phyloP scores from a whole-genome alignment of 768 basidiomycete species.

The Boletus edulis region DNA sequence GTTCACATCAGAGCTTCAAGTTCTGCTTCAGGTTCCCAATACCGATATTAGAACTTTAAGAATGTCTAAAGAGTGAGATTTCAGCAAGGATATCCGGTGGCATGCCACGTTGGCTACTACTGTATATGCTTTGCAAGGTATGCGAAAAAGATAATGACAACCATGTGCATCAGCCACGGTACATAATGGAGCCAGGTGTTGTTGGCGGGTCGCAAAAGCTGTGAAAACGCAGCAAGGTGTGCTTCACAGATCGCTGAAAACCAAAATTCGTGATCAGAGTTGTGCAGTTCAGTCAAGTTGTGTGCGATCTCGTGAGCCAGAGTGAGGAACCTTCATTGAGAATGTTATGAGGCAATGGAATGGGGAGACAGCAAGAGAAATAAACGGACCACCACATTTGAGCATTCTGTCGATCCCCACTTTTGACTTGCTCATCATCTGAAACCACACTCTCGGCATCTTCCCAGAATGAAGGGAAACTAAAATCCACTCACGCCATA shows the following conservation, averaged over 20 bases:
- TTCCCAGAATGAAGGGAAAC: background rate
- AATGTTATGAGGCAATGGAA: background rate
- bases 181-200: background rate
- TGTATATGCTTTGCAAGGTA: background rate
- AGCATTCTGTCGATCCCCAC: background rate
- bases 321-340: constrained; percentile 61
- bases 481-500: constrained; percentile 55
- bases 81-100: too few species aligned
- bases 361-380: too few species aligned
- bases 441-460: background rate
- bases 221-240: constrained; percentile 40
- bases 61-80: too few species aligned
- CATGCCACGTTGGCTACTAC: too few species aligned
- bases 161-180: background rate
- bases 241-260: constrained; percentile 84
- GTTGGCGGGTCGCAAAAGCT: background rate
- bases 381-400: background rate
- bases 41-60: too few species aligned
- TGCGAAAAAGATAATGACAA: background rate
- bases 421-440: background rate
- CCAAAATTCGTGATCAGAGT: constrained; percentile 89
- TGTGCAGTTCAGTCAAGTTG: constrained; percentile 78
- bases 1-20: too few species aligned
- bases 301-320: constrained; percentile 91
- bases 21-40: too few species aligned